These are phyloP conservation scores for Phytomonas sp. DNA, from an alignment of 208 protist species.

Conservation along the genomic window DNA sequence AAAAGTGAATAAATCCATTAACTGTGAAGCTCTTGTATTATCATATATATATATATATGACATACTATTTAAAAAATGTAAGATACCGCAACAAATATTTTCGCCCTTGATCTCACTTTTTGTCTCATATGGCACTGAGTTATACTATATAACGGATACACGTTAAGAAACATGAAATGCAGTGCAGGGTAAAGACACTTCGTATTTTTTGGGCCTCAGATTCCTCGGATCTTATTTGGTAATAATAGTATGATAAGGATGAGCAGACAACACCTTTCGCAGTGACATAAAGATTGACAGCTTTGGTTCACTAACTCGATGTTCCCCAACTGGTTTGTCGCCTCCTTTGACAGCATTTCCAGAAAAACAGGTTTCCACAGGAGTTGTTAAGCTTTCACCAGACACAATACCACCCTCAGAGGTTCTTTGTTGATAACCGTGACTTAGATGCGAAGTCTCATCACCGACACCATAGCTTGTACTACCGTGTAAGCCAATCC, in stretches of 20 bases:
- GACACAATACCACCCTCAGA: neutral
- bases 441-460: neutral
- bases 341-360: neutral
- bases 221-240: neutral
- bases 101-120: neutral
- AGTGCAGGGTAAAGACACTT: neutral
- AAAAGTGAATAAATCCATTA: neutral
- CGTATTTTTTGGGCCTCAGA: neutral
- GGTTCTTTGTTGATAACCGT: neutral
- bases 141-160: neutral
- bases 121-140: neutral
- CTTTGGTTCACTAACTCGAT: neutral
- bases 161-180: neutral
- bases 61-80: neutral
- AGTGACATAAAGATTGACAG: neutral
- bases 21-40: neutral
- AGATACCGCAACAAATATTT: neutral
- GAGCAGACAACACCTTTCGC: neutral
- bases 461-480: neutral
- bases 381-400: neutral
- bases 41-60: neutral
- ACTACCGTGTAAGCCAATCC: neutral
- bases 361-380: neutral
- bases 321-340: neutral
- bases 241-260: constrained; percentile 1